phyloP scores from a whole-genome alignment of 129 eudicot genomes.

The Pseudognaphalium luteoalbum region DNA sequence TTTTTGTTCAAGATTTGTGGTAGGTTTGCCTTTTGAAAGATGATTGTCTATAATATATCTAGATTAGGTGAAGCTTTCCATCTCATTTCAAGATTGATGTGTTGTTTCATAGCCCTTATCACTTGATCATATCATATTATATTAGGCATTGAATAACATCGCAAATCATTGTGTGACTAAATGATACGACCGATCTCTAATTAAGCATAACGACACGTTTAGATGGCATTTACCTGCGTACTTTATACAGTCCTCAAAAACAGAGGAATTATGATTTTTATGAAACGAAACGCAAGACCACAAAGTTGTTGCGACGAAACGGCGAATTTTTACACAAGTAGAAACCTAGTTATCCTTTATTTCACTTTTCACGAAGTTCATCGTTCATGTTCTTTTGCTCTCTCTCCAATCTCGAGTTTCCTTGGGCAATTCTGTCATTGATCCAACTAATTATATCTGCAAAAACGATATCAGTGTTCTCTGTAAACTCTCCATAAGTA shows the following conservation, averaged over 20 bases:
- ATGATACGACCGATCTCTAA: not conserved
- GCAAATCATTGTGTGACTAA: not conserved
- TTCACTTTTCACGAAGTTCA: not conserved
- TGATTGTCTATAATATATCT: not conserved
- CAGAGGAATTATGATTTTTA: not conserved
- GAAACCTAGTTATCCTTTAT: not conserved
- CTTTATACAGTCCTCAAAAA: not conserved
- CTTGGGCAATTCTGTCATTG: slow-evolving; percentile 38
- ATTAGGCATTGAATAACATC: not conserved
- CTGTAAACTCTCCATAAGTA: slow-evolving; percentile 76
- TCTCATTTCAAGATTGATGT: slow-evolving; percentile 1
- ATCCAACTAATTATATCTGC: slow-evolving; percentile 56
- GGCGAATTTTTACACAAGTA: not conserved
- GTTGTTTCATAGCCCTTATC: not conserved
- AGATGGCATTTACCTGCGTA: not conserved
- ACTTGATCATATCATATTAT: not conserved
- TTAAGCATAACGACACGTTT: not conserved
- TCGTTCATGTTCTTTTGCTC: slow-evolving; percentile 44
- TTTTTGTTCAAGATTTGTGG: slow-evolving; percentile 1
- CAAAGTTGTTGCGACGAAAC: not conserved
- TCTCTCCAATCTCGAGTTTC: slow-evolving; percentile 13
- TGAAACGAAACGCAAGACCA: not conserved
- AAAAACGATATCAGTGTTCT: slow-evolving; percentile 61
- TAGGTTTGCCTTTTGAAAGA: slow-evolving; percentile 11
- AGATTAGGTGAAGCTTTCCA: slow-evolving; percentile 4